phyloP scores from a whole-genome alignment of 805 yeast genomes.

The Metschnikowia gelsemii region DNA sequence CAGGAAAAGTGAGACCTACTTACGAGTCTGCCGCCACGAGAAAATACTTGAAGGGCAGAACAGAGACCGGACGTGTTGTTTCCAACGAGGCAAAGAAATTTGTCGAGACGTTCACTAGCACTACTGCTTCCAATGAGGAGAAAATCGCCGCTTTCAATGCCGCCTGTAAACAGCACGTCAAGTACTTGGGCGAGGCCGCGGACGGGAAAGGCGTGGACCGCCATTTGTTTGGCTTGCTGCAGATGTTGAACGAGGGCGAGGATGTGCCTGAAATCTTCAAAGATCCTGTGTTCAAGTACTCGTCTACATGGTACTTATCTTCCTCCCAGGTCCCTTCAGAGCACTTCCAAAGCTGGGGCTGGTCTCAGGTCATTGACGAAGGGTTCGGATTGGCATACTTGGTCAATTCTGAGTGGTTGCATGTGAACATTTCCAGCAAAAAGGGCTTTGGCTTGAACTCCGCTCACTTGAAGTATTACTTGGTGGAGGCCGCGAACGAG shows the following conservation, averaged over 20 bases:
- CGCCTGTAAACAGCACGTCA: constrained; percentile 73
- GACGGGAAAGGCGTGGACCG: constrained; percentile 91
- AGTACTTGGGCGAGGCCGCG: constrained; percentile 72
- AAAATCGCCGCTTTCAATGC: constrained; percentile 67
- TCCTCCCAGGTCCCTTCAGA: constrained; percentile 84
- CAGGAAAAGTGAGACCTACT: constrained; percentile 82
- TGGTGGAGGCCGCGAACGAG: constrained; percentile 79
- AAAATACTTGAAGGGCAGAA: constrained; percentile 83
- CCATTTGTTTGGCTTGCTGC: constrained; percentile 85
- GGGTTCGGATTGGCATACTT: constrained; percentile 95
- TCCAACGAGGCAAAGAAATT: constrained; percentile 67
- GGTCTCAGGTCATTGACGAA: constrained; percentile 90
- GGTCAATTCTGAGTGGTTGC: constrained; percentile 81
- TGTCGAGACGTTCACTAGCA: constrained; percentile 71
- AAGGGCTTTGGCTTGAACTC: constrained; percentile 59
- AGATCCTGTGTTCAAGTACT: constrained; percentile 75
- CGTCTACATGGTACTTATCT: constrained; percentile 81
- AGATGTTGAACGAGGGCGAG: constrained; percentile 60
- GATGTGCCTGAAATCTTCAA: constrained; percentile 63
- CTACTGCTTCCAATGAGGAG: constrained; percentile 47
- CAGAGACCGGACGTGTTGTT: constrained; percentile 89
- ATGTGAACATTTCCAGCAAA: constrained; percentile 79
- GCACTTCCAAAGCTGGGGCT: constrained; percentile 88
- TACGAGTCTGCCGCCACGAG: constrained; percentile 96
- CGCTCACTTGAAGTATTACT: constrained; percentile 59